Evolutionary conservation across 495 filamentous ascomycete species (phyloP).

Genomic region (Hypoxylon lienhwacheense): DNA sequence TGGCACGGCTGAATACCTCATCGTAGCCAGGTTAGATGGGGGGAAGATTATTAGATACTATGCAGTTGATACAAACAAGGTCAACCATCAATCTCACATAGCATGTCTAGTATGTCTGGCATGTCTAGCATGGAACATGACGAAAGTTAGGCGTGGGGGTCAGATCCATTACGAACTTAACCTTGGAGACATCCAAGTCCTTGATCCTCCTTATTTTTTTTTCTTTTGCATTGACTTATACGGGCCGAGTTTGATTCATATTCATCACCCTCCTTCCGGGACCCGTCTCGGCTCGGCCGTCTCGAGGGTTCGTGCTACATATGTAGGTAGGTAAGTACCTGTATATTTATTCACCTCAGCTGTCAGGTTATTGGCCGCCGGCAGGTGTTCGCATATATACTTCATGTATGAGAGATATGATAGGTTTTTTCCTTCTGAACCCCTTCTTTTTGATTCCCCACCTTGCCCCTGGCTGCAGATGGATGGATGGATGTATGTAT

Average conservation of each 20-base stretch:
- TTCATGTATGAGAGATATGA: constrained; percentile 34
- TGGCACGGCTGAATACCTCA: constrained; percentile 19
- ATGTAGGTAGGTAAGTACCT: no score
- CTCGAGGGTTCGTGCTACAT: constrained; percentile 10
- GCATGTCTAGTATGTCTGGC: no score
- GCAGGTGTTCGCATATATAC: constrained; percentile 27
- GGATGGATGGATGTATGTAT: no score
- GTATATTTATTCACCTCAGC: constrained; percentile 5
- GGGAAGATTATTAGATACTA: constrained; percentile 27
- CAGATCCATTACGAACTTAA: not conserved
- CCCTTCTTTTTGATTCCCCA: constrained; percentile 15
- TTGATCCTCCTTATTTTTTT: not conserved
- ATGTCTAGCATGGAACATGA: constrained; percentile 30
- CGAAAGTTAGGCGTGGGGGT: constrained; percentile 33
- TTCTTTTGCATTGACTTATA: constrained; percentile 13
- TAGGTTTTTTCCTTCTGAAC: constrained; percentile 31
- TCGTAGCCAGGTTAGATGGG: constrained; percentile 34
- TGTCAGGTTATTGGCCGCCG: constrained; percentile 11
- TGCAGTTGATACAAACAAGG: constrained; percentile 19
- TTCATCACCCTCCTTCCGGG: constrained; percentile 14
- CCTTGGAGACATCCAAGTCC: not conserved
- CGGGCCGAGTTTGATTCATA: constrained; percentile 24
- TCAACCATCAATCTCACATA: constrained; percentile 13
- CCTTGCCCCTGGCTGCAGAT: constrained; percentile 23
- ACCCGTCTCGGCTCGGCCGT: constrained; percentile 22